Evolutionary conservation across 345 rosid genomes (phyloP).

Genomic region (Trapa bicornis): DNA sequence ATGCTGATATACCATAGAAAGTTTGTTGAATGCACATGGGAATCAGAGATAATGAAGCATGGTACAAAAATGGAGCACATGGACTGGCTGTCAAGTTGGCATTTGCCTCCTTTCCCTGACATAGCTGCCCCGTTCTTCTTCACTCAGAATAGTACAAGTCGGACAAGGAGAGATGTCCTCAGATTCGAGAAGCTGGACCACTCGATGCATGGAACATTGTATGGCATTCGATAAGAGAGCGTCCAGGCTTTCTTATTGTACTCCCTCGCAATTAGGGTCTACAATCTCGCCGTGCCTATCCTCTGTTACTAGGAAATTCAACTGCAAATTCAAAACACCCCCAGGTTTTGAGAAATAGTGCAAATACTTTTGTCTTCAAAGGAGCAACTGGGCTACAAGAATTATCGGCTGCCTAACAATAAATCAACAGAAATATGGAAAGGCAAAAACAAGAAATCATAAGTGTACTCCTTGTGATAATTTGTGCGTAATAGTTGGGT

Average conservation of each 20-base stretch:
- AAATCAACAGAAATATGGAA: background rate
- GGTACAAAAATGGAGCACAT: background rate
- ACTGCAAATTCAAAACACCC: slow-evolving; percentile 32
- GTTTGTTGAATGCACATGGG: slow-evolving; percentile 8
- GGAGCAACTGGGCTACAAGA: no score
- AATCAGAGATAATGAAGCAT: background rate
- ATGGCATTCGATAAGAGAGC: slow-evolving; percentile 71
- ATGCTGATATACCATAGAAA: slow-evolving; percentile 29
- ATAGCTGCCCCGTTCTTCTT: background rate
- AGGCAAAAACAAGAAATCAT: background rate
- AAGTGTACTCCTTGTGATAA: no score
- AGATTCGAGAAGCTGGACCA: slow-evolving; percentile 83
- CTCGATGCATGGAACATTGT: slow-evolving; percentile 92
- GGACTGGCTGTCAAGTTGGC: background rate
- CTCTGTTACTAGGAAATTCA: slow-evolving; percentile 63
- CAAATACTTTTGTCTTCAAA: no score
- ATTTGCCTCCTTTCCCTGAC: slow-evolving; percentile 1
- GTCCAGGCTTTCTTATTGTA: slow-evolving; percentile 53
- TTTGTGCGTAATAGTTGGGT: no score
- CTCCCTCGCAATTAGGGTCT: slow-evolving; percentile 62
- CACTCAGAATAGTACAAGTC: slow-evolving; percentile 88
- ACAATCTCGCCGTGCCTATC: slow-evolving; percentile 59
- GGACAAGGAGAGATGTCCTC: slow-evolving; percentile 99
- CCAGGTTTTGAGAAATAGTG: background rate
- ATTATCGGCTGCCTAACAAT: background rate